Evolutionary conservation across 352 stramenopile species (phyloP).

Genomic region (Globisporangium cederbergense): DNA sequence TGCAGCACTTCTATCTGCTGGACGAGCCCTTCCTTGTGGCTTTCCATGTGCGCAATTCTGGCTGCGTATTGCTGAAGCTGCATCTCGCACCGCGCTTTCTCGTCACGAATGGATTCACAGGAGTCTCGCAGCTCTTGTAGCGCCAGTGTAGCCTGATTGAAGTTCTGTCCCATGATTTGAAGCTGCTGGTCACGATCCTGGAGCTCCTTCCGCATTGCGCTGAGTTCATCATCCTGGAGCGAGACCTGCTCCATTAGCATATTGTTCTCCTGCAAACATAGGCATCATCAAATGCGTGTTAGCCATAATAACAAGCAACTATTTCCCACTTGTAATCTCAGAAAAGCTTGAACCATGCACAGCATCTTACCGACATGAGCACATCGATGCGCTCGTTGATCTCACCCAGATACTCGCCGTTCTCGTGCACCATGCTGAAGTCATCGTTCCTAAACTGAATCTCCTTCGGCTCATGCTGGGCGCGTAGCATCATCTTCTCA

Average conservation of each 20-base stretch:
- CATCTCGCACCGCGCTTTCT: conserved; percentile 62
- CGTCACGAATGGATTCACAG: conserved; percentile 45
- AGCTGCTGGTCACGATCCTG: conserved; percentile 65
- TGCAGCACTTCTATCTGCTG: conserved; percentile 33
- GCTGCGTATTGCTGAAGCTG: conserved; percentile 69
- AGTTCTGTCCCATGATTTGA: conserved; percentile 67
- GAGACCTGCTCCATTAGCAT: conserved; percentile 83
- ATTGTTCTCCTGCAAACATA: conserved; percentile 52
- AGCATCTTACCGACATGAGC: conserved; percentile 58
- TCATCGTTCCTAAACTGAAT: conserved; percentile 28
- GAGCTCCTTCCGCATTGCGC: conserved; percentile 58
- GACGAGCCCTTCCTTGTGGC: conserved; percentile 38
- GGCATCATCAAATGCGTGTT: not conserved
- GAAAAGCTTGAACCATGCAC: not conserved
- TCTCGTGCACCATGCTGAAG: conserved; percentile 34
- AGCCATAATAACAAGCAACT: not conserved
- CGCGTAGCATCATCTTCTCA: conserved; percentile 55
- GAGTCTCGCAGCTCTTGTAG: conserved; percentile 66
- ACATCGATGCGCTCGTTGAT: conserved; percentile 79
- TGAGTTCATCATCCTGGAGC: conserved; percentile 70
- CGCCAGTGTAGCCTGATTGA: conserved; percentile 66
- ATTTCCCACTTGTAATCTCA: not conserved
- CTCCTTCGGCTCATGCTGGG: conserved; percentile 42
- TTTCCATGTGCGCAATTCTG: conserved; percentile 63
- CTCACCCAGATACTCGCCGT: conserved; percentile 58